These are phyloP conservation scores for Aspergillus ochraceus DNA, from an alignment of 2,329 filamentous ascomycete species.

Conservation along the genomic window DNA sequence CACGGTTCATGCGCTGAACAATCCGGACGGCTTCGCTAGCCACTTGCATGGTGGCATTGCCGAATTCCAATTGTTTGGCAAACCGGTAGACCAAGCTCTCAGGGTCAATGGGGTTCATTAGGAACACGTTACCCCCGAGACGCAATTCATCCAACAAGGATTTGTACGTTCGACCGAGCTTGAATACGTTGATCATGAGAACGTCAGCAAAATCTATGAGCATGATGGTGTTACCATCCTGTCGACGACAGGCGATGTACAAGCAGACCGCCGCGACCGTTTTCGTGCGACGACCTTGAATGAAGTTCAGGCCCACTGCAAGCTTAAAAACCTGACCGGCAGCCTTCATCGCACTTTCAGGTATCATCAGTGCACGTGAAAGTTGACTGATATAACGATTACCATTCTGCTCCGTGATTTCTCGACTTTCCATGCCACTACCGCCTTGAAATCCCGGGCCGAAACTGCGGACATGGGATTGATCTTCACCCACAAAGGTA, in stretches of 20 bases:
- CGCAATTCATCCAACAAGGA: constrained; percentile 65
- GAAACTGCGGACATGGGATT: constrained; percentile 71
- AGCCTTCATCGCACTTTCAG: constrained; percentile 63
- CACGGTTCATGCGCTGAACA: constrained; percentile 87
- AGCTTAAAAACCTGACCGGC: constrained; percentile 75
- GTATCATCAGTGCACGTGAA: constrained; percentile 43
- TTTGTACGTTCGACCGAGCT: constrained; percentile 87
- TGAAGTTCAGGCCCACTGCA: constrained; percentile 72
- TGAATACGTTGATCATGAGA: constrained; percentile 83
- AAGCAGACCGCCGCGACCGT: constrained; percentile 88
- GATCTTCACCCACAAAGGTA: constrained; percentile 80
- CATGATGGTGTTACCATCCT: constrained; percentile 80
- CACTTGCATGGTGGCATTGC: constrained; percentile 75
- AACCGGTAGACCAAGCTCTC: constrained; percentile 92
- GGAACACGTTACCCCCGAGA: constrained; percentile 58
- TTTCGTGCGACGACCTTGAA: constrained; percentile 80
- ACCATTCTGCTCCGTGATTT: constrained; percentile 47
- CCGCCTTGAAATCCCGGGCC: constrained; percentile 48
- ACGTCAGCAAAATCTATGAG: constrained; percentile 94
- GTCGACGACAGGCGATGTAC: constrained; percentile 81
- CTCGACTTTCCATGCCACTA: constrained; percentile 51
- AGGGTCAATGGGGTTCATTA: constrained; percentile 75
- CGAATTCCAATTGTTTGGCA: constrained; percentile 88
- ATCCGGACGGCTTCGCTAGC: constrained; percentile 85
- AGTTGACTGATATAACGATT: constrained; percentile 46